Conservation (phyloP, 768 basidiomycete genomes). For the Leccinum sublutescens region DNA sequence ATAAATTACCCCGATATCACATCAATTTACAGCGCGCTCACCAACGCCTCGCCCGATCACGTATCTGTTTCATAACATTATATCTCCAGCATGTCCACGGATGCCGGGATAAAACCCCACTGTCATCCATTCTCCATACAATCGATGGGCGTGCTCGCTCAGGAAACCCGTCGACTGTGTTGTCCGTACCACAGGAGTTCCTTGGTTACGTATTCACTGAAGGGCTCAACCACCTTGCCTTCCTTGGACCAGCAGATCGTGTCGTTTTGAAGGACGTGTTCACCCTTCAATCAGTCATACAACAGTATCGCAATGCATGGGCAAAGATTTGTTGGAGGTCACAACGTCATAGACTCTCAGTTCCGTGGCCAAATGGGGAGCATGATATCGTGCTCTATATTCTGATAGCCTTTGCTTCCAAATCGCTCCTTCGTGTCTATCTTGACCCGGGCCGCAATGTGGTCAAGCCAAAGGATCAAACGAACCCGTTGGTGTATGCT, state of each 20-base stretch:
- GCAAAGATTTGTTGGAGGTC: neutral
- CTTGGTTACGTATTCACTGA: slow-evolving; percentile 5
- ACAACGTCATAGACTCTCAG: neutral
- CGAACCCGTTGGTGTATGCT: slow-evolving; percentile 13
- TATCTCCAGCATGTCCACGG: neutral
- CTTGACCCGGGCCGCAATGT: neutral
- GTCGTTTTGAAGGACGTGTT: slow-evolving; percentile 3
- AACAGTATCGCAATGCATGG: slow-evolving; percentile 1
- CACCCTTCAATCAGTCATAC: neutral
- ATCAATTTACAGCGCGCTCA: slow-evolving; percentile 5
- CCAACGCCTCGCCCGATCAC: slow-evolving; percentile 3
- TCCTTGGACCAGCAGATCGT: neutral
- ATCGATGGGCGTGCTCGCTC: neutral
- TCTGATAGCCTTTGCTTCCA: slow-evolving; percentile 5
- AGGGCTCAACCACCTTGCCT: slow-evolving; percentile 7
- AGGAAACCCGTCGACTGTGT: neutral
- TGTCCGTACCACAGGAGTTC: neutral
- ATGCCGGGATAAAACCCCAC: neutral
- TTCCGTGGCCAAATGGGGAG: neutral
- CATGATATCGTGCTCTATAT: slow-evolving; percentile 11
- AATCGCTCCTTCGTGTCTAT: slow-evolving; percentile 1
- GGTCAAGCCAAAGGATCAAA: neutral
- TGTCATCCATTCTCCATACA: neutral
- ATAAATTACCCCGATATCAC: slow-evolving; percentile 2
- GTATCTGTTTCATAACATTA: slow-evolving; percentile 4